phyloP scores from a whole-genome alignment of 176 grass and related monocot species.

The Otatea glauca region DNA sequence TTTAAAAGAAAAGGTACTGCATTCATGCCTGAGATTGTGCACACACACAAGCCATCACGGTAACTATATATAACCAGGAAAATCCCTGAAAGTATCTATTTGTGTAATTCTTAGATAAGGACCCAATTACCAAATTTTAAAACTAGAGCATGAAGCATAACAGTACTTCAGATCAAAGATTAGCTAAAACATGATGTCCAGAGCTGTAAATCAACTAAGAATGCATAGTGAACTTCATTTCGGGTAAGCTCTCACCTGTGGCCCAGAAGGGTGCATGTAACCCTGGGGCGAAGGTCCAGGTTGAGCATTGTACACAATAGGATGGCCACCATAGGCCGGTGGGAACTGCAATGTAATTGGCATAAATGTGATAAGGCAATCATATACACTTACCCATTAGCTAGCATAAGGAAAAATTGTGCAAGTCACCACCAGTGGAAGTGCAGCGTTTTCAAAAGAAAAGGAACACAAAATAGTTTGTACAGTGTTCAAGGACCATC shows the following conservation, averaged over 20 bases:
- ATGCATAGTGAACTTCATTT: conserved; percentile 15
- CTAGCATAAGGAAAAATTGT: background rate
- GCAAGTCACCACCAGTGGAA: background rate
- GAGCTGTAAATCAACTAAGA: conserved; percentile 6
- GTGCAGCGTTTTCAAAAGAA: background rate
- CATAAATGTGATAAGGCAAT: conserved; percentile 14
- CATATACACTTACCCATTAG: background rate
- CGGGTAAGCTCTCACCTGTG: conserved; percentile 47
- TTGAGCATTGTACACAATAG: conserved; percentile 63
- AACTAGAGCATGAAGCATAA: background rate
- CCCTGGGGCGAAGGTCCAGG: conserved; percentile 58
- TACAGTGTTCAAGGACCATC: background rate
- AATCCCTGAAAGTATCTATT: background rate
- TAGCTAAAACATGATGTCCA: background rate
- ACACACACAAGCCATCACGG: too few species aligned
- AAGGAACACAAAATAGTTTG: background rate
- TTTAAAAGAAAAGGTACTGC: background rate
- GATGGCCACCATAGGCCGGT: conserved; percentile 61
- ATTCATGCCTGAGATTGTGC: background rate
- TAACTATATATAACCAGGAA: background rate
- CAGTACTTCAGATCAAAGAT: background rate
- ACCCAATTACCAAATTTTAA: background rate
- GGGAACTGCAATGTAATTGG: conserved; percentile 53
- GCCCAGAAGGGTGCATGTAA: conserved; percentile 63
- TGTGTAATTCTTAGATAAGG: background rate